Evolutionary conservation across 495 filamentous ascomycete species (phyloP), one percentile per base, ranked within the genome.

Genomic region (Neurospora hispaniola): DNA sequence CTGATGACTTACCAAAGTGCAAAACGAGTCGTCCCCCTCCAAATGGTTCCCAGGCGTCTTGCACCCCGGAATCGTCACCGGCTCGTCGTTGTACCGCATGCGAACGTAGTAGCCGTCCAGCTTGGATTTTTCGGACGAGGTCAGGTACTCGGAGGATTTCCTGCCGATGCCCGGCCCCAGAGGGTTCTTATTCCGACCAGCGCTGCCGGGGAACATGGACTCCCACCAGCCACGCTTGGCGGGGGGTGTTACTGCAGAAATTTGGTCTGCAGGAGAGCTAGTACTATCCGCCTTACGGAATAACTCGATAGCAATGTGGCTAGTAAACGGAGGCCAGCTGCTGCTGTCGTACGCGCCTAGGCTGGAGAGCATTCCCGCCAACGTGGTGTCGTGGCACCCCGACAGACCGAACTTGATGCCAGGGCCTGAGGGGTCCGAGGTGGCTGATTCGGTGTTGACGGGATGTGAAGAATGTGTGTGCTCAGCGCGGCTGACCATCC

Each of bases 301-400:
- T 72, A 98, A 87, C 83, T 99, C 96, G 69, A 99, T 82, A 38
- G 96, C 96, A 71, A 99, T 88, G 70, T 94, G 93, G 75, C 91
- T 94, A 0, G 95, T 98, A 77, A 93, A 99, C 0, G 92, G 93
- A 2, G 96, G 96, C 96, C 96, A 99, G 31, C 85, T 85, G 66
- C 88, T 86, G 27, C 83, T 84, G 62, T 94, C 85, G 78, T 90
- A 96, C 7, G 91, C 90, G 10, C 96, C 96, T 1, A 98, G 76
- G 74, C 91, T 93, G 10, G 91, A 85, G 43, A 99, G 82, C 12
- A 96, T 81, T 0, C 86, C 93, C 5, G 92, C 96, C 10, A 98
- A 84, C 23, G 96, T 98, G 11, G 96, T 98, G 80, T 99, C 96
- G 79, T 99, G 96, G 76, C 94, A 97, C 23, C 96, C 96, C 76